Evolutionary conservation across 805 yeast genomes (phyloP).

Genomic region (Spathaspora girioi): DNA sequence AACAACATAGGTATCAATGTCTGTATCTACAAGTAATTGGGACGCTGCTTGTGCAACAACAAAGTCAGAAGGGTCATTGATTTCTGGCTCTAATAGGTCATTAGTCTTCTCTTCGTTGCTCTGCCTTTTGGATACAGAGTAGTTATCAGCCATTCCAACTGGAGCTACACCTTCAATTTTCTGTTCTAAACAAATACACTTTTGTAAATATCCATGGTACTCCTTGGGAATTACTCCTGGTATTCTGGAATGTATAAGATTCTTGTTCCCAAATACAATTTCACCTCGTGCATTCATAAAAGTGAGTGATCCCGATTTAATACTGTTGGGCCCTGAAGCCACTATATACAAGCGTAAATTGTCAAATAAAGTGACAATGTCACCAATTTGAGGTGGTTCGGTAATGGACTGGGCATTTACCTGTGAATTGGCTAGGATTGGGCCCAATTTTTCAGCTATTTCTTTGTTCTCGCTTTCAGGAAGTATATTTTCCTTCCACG

Average conservation of each 20-base stretch:
- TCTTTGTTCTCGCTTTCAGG: background rate
- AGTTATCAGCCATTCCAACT: conserved; percentile 33
- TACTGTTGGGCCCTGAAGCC: conserved; percentile 46
- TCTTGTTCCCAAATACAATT: conserved; percentile 44
- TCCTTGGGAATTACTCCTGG: conserved; percentile 45
- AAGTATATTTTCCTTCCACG: conserved; percentile 15
- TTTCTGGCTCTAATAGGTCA: background rate
- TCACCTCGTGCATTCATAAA: conserved; percentile 57
- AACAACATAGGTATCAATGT: conserved; percentile 34
- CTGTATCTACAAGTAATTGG: conserved; percentile 27
- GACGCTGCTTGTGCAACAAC: conserved; percentile 34
- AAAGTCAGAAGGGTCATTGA: conserved; percentile 19
- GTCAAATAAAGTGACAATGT: conserved; percentile 53
- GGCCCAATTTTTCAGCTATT: background rate
- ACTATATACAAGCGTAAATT: conserved; percentile 51
- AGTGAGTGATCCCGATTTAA: conserved; percentile 54
- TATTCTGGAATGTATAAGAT: conserved; percentile 46
- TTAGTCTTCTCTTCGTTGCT: background rate
- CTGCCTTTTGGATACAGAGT: conserved; percentile 17
- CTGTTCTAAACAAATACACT: conserved; percentile 26
- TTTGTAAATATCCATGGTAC: conserved; percentile 18
- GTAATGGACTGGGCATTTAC: conserved; percentile 6
- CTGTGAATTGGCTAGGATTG: background rate
- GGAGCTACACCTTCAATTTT: conserved; percentile 33
- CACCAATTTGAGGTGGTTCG: conserved; percentile 48